These are phyloP conservation scores for Hordeum vulgare DNA, from an alignment of 176 grass and related monocot genomes.

Conservation along the genomic window DNA sequence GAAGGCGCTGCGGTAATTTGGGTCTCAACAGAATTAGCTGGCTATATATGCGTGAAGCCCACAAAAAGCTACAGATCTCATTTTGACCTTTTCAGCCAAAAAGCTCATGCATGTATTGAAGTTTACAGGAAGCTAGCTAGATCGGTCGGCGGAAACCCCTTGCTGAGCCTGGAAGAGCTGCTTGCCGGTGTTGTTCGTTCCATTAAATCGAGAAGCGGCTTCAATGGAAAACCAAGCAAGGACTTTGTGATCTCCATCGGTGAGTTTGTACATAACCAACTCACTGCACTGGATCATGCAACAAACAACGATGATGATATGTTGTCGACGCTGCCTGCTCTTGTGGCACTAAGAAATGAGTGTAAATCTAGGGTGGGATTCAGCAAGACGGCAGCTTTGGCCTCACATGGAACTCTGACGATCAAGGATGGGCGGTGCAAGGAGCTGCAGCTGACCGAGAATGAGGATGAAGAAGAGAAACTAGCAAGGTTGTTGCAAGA, in stretches of 20 bases:
- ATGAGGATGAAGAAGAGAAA: slow-evolving; percentile 60
- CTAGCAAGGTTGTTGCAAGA: slow-evolving; percentile 57
- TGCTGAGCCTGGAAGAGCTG: slow-evolving; percentile 57
- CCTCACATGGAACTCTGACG: slow-evolving; percentile 33
- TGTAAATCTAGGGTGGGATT: slow-evolving; percentile 35
- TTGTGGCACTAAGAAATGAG: slow-evolving; percentile 49
- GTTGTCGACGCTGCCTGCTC: slow-evolving; percentile 27
- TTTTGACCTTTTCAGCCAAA: slow-evolving; percentile 65
- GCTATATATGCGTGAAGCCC: slow-evolving; percentile 91
- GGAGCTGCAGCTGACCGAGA: background rate
- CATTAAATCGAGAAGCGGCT: slow-evolving; percentile 46
- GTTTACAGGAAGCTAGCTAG: slow-evolving; percentile 74
- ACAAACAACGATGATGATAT: slow-evolving; percentile 23
- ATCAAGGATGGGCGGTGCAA: slow-evolving; percentile 34
- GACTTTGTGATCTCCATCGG: slow-evolving; percentile 73
- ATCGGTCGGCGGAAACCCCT: slow-evolving; percentile 68
- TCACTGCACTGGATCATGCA: slow-evolving; percentile 44
- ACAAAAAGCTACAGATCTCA: slow-evolving; percentile 60
- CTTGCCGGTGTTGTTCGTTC: slow-evolving; percentile 69
- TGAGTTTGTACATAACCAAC: slow-evolving; percentile 64
- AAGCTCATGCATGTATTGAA: slow-evolving; percentile 77
- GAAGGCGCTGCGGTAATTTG: slow-evolving; percentile 71
- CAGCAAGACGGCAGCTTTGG: background rate
- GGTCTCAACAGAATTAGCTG: slow-evolving; percentile 87
- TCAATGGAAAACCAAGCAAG: slow-evolving; percentile 49